Evolutionary conservation across 352 stramenopile genomes (phyloP), one percentile per base, ranked within the genome.

Genomic region (Discostella stelligera): DNA sequence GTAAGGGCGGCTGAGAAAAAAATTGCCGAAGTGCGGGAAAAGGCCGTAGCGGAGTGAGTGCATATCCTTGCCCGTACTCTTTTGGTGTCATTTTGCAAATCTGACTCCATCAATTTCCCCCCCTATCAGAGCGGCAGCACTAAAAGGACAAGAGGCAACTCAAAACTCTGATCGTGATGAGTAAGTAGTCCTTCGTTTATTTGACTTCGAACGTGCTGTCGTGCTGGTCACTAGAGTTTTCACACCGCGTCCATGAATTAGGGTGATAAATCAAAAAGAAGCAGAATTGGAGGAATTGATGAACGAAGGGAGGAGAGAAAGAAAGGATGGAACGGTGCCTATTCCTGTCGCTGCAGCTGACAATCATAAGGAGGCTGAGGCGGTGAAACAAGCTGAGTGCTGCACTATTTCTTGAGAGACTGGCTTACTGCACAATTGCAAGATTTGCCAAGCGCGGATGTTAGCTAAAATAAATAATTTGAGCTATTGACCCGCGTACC

Each of bases 321-420:
- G n/a, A n/a, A 14, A 14, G 7, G 13, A 3, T 44, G 0, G 37
- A 44, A 44, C 37, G 7, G 37, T 13, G 37, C 37, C 37, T 44
- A 11, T 5, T 6, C 27, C 2, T 6, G 5, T 5, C 27, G 27
- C 27, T 32, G 5, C 27, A 44, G 7, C 37, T 14, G 41, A 60
- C 52, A 44, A 41, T 4, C 21, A 60, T 16, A 60, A 60, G 52
- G 52, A 60, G 52, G 52, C 52, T 25, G 52, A 27, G 14, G 52
- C 52, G n/a, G 52, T 60, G 21, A 60, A 60, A 39, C 52, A 60
- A 60, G 52, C 52, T 0, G 52, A 60, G 21, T 60, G 52, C 21
- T 60, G 52, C 52, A 60, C 37, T 21, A 60, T 60, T 39, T 60
- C 7, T 7, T 60, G 10, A 60, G 41, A 13, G 50, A 58, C 20